Conservation (phyloP, 1,139 yeast genomes). For the Debaryomyces nepalensis region DNA sequence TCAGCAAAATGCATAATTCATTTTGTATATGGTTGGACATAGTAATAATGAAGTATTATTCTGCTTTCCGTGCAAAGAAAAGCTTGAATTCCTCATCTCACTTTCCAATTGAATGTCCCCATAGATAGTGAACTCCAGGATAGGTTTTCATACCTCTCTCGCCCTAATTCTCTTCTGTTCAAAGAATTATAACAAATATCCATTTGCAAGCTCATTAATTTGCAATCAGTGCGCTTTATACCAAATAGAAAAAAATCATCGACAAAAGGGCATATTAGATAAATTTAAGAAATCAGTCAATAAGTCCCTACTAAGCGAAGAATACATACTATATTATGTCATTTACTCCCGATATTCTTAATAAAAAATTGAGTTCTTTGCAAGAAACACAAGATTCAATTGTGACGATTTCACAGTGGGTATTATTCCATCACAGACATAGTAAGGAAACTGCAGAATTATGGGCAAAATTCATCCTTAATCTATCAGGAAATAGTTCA, state of each 20-base stretch:
- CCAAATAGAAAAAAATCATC: constrained; percentile 4
- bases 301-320: constrained; percentile 1
- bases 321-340: constrained; percentile 50
- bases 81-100: too few species aligned
- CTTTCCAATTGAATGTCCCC: too few species aligned
- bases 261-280: neutral
- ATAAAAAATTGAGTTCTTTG: constrained; percentile 59
- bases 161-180: neutral
- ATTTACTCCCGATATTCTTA: constrained; percentile 59
- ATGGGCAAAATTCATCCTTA: constrained; percentile 58
- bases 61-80: too few species aligned
- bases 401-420: constrained; percentile 85
- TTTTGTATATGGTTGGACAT: too few species aligned
- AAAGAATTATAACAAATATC: neutral
- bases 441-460: constrained; percentile 60
- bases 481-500: constrained; percentile 34
- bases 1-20: too few species aligned
- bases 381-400: constrained; percentile 85
- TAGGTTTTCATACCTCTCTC: too few species aligned
- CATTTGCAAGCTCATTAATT: too few species aligned
- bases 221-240: too few species aligned
- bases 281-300: constrained; percentile 1
- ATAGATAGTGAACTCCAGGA: too few species aligned
- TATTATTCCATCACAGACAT: constrained; percentile 74
- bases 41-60: too few species aligned